These are phyloP conservation scores for Zygnema cylindricum DNA, from an alignment of 139 green algal genomes.

Conservation along the genomic window DNA sequence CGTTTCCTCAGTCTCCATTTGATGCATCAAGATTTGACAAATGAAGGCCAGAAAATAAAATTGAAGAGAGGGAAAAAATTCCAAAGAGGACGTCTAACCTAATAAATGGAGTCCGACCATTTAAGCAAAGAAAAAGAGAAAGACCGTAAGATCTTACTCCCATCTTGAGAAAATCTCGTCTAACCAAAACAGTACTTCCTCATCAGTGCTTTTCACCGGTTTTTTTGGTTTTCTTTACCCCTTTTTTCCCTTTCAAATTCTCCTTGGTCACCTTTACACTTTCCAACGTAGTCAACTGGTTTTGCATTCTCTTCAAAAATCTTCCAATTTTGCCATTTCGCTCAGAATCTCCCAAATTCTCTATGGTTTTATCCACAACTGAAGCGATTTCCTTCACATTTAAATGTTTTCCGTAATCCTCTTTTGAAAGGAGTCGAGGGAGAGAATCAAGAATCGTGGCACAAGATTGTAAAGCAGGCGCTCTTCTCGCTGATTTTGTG, in stretches of 20 bases:
- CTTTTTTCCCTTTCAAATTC: too few relatives aligned
- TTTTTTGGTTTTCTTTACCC: too few relatives aligned
- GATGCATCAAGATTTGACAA: too few relatives aligned
- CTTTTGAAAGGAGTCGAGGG: slow-evolving; percentile 13
- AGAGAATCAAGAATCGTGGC: not conserved
- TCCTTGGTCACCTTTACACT: not conserved
- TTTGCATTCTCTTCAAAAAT: not conserved
- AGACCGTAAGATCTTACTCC: too few relatives aligned
- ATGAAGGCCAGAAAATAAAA: too few relatives aligned
- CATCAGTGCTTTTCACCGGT: too few relatives aligned
- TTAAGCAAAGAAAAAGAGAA: slow-evolving; percentile 4
- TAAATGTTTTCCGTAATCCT: not conserved
- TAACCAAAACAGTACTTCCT: too few relatives aligned
- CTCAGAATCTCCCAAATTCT: not conserved
- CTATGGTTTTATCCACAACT: not conserved
- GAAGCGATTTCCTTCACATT: not conserved
- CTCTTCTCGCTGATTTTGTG: not conserved
- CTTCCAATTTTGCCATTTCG: not conserved
- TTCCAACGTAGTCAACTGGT: not conserved
- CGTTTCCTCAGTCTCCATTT: too few relatives aligned
- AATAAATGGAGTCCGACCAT: not conserved
- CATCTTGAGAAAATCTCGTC: too few relatives aligned
- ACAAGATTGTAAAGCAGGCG: not conserved
- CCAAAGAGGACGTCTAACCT: too few relatives aligned
- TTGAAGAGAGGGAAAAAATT: too few relatives aligned